Base-by-base conservation (phyloP, 768 basidiomycete species). In the Lactifluus pinguis region DNA sequence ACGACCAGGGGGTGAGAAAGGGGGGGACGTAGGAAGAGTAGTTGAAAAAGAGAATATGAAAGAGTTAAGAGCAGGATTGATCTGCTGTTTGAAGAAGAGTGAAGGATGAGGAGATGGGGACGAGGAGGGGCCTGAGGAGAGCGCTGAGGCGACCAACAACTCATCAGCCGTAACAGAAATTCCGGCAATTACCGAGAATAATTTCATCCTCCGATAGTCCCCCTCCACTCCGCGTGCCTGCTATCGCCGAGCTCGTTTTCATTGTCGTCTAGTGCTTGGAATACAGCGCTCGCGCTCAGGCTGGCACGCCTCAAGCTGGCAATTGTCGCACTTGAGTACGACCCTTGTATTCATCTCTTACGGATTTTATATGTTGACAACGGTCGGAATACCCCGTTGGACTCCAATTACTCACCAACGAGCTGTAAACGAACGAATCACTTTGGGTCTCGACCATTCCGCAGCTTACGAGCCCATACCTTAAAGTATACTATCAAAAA, bases 131-230 rank as follows among this genome's bases (percentile, higher is more conserved):
- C 50, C 51, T 19, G 51, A 49, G 60, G 54, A 53, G 56, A 62
- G 61, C 61, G 61, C 61, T 49, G 61, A 54, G 56, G 39, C 47
- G 61, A 62, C 61, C 52, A 62, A 49, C 61, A 47, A 30, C 45
- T 53, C 61, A 47, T 57, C 55, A 11, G 6, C 34, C 55, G 29
- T n/a, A 14, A n/a, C n/a, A n/a, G 8, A n/a, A 49, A 25, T 7
- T 13, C 10, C 61, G 61, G 61, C 52, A 53, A 13, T 49, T 44
- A 29, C 56, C 61, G 56, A 0, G 0, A 2, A 49, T 57, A 56
- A 52, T 62, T 62, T 58, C 44, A 45, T 4, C 52, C 61, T 58
- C 61, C 61, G 61, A 58, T 29, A 36, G 5, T 4, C 36, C 13
- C n/a, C 39, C 6, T 39, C 32, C 52, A 25, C 25, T n/a, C 25